phyloP scores from a whole-genome alignment of 768 basidiomycete genomes.

The Trichaptum fuscoviolaceum region DNA sequence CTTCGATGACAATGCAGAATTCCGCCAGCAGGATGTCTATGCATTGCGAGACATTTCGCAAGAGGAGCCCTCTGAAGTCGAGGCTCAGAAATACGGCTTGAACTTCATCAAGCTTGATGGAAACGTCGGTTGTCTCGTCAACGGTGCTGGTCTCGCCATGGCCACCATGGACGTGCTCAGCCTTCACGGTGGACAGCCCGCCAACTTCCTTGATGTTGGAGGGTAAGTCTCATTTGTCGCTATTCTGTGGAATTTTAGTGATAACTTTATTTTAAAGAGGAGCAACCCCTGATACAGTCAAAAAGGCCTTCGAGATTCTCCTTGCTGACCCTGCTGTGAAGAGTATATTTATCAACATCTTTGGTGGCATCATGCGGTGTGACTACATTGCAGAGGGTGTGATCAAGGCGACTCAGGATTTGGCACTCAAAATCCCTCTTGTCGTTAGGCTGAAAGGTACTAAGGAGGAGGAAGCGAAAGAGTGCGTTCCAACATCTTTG shows the following conservation, averaged over 20 bases:
- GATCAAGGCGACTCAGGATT: constrained; percentile 94
- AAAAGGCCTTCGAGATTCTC: constrained; percentile 98
- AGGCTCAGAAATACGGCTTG: constrained; percentile 91
- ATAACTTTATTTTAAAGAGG: constrained; percentile 44
- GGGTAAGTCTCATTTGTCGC: constrained; percentile 48
- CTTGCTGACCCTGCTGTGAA: constrained; percentile 88
- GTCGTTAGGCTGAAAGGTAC: constrained; percentile 96
- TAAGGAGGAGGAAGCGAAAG: constrained; percentile 92
- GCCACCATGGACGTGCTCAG: constrained; percentile 99
- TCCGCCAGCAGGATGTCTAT: constrained; percentile 91
- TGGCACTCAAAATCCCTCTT: constrained; percentile 77
- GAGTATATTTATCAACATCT: constrained; percentile 98
- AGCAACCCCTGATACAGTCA: constrained; percentile 98
- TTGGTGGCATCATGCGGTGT: constrained; percentile 99
- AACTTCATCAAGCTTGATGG: constrained; percentile 99
- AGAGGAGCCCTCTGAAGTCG: constrained; percentile 96
- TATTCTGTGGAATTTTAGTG: constrained; percentile 1
- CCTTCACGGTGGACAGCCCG: constrained; percentile 92
- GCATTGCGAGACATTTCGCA: constrained; percentile 86
- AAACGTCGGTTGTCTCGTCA: constrained; percentile 93
- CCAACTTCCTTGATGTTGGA: constrained; percentile 98
- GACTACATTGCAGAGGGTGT: constrained; percentile 98
- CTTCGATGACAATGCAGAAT: constrained; percentile 99
- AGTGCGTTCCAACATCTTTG: constrained; percentile 45
- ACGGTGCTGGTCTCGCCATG: constrained; percentile 98